Evolutionary conservation across 257 asterid genomes (phyloP).

Genomic region (Salvia rosmarinus): DNA sequence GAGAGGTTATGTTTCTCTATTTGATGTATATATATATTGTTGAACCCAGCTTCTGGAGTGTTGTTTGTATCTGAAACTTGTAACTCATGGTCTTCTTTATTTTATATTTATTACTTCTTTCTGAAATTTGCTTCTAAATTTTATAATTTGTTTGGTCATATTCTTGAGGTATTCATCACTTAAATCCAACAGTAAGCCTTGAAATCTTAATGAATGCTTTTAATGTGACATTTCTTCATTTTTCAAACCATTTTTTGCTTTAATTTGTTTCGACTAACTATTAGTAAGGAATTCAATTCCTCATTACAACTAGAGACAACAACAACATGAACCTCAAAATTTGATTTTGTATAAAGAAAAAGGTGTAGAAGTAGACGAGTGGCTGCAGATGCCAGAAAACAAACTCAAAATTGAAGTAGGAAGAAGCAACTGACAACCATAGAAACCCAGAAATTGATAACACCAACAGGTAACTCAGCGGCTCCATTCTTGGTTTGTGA

Average conservation of each 20-base stretch:
- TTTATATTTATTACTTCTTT: conserved; percentile 1
- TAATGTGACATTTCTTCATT: too few species aligned
- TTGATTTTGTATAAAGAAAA: not conserved
- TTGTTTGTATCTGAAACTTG: conserved; percentile 18
- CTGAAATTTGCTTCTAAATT: not conserved
- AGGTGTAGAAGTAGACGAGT: not conserved
- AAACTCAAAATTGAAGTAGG: conserved; percentile 13
- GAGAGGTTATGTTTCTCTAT: conserved; percentile 14
- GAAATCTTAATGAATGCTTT: not conserved
- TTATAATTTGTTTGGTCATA: not conserved
- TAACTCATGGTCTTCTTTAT: not conserved
- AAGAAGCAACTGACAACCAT: conserved; percentile 26
- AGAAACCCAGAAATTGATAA: conserved; percentile 12
- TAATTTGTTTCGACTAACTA: too few species aligned
- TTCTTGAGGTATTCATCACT: not conserved
- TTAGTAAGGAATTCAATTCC: too few species aligned
- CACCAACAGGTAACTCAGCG: conserved; percentile 11
- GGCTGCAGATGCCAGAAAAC: conserved; percentile 1
- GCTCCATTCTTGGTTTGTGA: conserved; percentile 10
- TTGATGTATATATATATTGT: conserved; percentile 30
- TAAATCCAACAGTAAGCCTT: not conserved
- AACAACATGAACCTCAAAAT: not conserved
- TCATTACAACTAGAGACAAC: not conserved
- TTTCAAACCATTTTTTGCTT: too few species aligned
- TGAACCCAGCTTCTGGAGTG: conserved; percentile 17